Evolutionary conservation across 805 yeast genomes (phyloP).

Genomic region (Sugiyamaella americana): DNA sequence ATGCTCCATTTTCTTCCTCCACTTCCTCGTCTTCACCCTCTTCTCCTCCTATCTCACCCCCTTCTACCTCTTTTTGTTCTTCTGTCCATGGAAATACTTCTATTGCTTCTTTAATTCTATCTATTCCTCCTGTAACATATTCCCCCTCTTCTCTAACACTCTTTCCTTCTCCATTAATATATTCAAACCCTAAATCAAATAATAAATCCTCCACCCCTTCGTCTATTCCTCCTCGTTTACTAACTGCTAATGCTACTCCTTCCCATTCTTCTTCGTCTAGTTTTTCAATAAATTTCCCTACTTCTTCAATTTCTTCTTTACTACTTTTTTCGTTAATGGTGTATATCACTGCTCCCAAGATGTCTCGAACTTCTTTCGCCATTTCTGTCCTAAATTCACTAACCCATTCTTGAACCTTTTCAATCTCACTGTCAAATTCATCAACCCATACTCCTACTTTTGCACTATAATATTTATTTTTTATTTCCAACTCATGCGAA

Average conservation of each 20-base stretch:
- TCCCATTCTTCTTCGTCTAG: slow-evolving; percentile 25
- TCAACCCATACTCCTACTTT: slow-evolving; percentile 33
- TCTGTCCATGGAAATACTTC: slow-evolving; percentile 22
- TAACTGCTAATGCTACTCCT: slow-evolving; percentile 25
- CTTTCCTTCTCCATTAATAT: slow-evolving; percentile 15
- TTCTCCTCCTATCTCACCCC: slow-evolving; percentile 6
- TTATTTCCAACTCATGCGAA: slow-evolving; percentile 22
- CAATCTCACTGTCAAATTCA: slow-evolving; percentile 22
- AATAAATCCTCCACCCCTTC: slow-evolving; percentile 16
- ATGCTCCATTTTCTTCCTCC: slow-evolving; percentile 1
- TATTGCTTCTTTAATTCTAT: slow-evolving; percentile 27
- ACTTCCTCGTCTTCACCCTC: slow-evolving; percentile 3
- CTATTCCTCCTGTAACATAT: slow-evolving; percentile 18
- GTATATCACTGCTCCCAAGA: slow-evolving; percentile 32
- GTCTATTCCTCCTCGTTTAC: too few species aligned
- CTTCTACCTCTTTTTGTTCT: slow-evolving; percentile 13
- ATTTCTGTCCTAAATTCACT: slow-evolving; percentile 27
- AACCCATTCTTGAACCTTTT: slow-evolving; percentile 26
- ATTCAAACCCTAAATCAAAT: slow-evolving; percentile 27
- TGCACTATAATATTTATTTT: slow-evolving; percentile 32
- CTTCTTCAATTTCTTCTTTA: slow-evolving; percentile 15
- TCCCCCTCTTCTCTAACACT: slow-evolving; percentile 21
- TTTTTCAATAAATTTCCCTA: slow-evolving; percentile 14
- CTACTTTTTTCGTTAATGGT: slow-evolving; percentile 23
- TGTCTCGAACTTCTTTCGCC: slow-evolving; percentile 35